phyloP scores from a whole-genome alignment of 441 rosid genomes.

The Bruguiera hainesii region DNA sequence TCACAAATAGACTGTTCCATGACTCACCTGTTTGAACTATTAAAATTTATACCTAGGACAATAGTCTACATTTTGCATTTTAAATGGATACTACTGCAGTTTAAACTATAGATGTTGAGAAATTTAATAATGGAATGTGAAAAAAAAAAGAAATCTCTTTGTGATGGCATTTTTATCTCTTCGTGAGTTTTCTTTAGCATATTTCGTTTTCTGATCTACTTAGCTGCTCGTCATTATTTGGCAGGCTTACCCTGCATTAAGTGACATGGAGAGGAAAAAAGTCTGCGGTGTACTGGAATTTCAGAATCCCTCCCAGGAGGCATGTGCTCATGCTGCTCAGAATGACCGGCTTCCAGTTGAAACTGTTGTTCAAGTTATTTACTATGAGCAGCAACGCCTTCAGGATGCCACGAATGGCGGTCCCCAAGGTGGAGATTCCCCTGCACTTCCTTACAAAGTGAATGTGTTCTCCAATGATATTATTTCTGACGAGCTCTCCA shows the following conservation, averaged over 20 bases:
- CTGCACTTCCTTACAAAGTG: conserved; percentile 32
- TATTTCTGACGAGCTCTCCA: conserved; percentile 55
- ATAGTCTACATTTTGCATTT: no score
- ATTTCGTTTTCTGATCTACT: neutral
- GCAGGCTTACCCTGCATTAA: conserved; percentile 91
- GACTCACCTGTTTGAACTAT: no score
- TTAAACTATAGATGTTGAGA: neutral
- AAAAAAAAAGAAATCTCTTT: no score
- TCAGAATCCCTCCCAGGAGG: conserved; percentile 83
- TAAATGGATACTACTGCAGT: no score
- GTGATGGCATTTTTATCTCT: no score
- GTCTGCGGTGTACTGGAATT: conserved; percentile 79
- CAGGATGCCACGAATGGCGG: conserved; percentile 61
- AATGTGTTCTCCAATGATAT: conserved; percentile 32
- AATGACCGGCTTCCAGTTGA: conserved; percentile 87
- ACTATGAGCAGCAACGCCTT: conserved; percentile 86
- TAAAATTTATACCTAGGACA: no score
- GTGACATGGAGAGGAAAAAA: conserved; percentile 81
- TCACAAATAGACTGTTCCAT: no score
- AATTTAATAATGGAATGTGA: neutral
- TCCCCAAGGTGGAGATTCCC: conserved; percentile 31
- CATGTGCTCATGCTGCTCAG: conserved; percentile 98
- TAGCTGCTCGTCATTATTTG: neutral
- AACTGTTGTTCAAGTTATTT: conserved; percentile 89
- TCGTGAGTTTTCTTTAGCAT: no score